Base-by-base conservation (phyloP, 495 filamentous ascomycete genomes). In the Terfezia boudieri region DNA sequence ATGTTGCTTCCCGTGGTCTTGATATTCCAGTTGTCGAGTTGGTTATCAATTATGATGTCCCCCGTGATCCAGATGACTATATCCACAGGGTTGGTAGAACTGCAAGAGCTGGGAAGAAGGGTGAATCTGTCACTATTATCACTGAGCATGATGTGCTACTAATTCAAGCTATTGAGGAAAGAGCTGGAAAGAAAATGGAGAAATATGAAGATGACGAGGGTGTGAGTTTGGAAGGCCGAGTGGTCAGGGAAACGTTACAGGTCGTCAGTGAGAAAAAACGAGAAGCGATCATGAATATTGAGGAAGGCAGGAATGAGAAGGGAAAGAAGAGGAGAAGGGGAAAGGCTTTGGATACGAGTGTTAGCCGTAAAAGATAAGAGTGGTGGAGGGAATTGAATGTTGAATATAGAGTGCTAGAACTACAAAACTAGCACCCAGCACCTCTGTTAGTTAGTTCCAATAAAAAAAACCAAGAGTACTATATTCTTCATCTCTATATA, bases 81-180 rank as follows among this genome's bases (percentile, higher is more conserved):
- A 85, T 99, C 56, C 90, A 99, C 68, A 81, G 90, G 20, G 88
- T 94, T 53, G 90, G 90, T 62, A 81, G 90, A 61, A 99, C 90
- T 10, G 90, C 92, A 8, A 77, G 90, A 73, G 90, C 90, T 8
- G 90, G 92, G 0, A 74, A 83, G 48, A 70, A 67, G 26, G 90
- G 90, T 63, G 80, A 85, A 55, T 79, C 81, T 2, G 79, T 95
- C 14, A 94, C 86, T 12, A 74, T 99, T 55, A 79, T 99, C 2
- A 90, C 88, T 23, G 89, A 95, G 73, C 71, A 87, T 55, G 90
- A 96, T 65, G 85, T 95, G 2, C 75, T 82, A 58, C 73, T 95
- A 7, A 76, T 96, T 16, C 71, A 87, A 50, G 84, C 83, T 8
- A 94, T 96, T 56, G 90, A 99, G 70, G 70, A 76, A 55, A 71